Percentiles rank a stretch among this genome's conserved stretches.
These are phyloP conservation scores for Gossypium arboreum DNA, from an alignment of 345 rosid genomes.

Conservation along the genomic window DNA sequence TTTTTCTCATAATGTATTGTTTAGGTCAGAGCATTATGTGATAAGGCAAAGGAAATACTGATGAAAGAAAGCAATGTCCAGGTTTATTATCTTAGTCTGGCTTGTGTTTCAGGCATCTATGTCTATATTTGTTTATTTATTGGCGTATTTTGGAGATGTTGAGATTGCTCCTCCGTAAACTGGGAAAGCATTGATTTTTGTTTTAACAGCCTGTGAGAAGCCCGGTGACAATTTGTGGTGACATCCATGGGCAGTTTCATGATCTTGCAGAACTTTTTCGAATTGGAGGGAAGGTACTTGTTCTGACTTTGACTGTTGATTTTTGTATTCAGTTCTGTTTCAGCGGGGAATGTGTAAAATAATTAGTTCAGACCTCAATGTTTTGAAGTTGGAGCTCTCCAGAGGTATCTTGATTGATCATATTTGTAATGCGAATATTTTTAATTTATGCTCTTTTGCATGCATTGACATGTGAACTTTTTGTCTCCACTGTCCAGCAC, in stretches of 20 bases:
- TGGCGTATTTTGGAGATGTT: background rate
- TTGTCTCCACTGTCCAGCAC: background rate
- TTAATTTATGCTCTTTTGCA: background rate
- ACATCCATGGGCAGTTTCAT: conserved; percentile 98
- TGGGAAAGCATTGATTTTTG: conserved; percentile 5
- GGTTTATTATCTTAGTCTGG: conserved; percentile 38
- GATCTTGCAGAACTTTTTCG: conserved; percentile 99
- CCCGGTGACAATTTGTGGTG: conserved; percentile 97
- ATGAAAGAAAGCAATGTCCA: conserved; percentile 99
- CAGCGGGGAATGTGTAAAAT: conserved; percentile 26
- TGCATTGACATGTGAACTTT: background rate
- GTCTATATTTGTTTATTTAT: background rate
- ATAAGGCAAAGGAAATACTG: conserved; percentile 91
- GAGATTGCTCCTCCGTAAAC: conserved; percentile 7
- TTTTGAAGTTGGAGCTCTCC: no score
- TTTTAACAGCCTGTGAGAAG: conserved; percentile 84
- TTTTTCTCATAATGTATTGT: background rate
- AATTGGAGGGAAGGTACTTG: conserved; percentile 84
- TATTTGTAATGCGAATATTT: background rate
- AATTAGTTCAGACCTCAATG: conserved; percentile 22
- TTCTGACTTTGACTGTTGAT: conserved; percentile 15
- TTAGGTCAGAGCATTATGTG: conserved; percentile 85
- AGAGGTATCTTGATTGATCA: background rate
- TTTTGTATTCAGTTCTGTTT: conserved; percentile 19
- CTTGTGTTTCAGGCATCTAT: background rate